Percentiles rank a stretch among this genome's conserved stretches.
Evolutionary conservation across 306 rosid species (phyloP).

Genomic region (Sechiopsis laciniata): DNA sequence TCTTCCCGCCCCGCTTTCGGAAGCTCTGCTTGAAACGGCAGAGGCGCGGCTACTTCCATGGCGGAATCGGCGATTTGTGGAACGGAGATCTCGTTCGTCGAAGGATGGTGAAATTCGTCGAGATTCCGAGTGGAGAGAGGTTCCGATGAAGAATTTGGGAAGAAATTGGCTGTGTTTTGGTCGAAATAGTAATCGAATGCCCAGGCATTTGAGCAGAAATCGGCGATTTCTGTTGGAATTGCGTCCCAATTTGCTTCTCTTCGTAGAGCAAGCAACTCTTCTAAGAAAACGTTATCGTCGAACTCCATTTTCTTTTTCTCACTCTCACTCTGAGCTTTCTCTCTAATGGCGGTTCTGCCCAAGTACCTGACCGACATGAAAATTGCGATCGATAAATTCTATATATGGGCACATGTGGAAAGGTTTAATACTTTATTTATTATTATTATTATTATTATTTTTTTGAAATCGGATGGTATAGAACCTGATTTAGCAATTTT

Average conservation of each 20-base stretch:
- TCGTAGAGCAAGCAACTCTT: slow-evolving; percentile 41
- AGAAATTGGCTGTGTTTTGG: slow-evolving; percentile 39
- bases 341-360: neutral
- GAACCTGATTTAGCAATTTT: too few relatives aligned
- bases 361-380: neutral
- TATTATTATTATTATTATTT: too few relatives aligned
- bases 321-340: neutral
- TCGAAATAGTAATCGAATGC: slow-evolving; percentile 41
- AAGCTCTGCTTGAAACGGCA: slow-evolving; percentile 13
- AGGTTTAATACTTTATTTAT: neutral
- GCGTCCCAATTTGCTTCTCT: slow-evolving; percentile 58
- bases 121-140: neutral
- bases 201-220: slow-evolving; percentile 30
- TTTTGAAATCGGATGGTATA: too few relatives aligned
- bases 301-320: slow-evolving; percentile 14
- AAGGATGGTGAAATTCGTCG: slow-evolving; percentile 17
- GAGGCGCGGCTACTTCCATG: slow-evolving; percentile 12
- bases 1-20: neutral
- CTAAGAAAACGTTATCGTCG: slow-evolving; percentile 15
- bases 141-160: slow-evolving; percentile 39
- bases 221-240: slow-evolving; percentile 47
- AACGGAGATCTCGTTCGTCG: slow-evolving; percentile 11
- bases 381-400: neutral
- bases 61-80: neutral
- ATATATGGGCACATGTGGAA: neutral